phyloP scores from a whole-genome alignment of 140 eudicot species.

The Anethum foeniculum region DNA sequence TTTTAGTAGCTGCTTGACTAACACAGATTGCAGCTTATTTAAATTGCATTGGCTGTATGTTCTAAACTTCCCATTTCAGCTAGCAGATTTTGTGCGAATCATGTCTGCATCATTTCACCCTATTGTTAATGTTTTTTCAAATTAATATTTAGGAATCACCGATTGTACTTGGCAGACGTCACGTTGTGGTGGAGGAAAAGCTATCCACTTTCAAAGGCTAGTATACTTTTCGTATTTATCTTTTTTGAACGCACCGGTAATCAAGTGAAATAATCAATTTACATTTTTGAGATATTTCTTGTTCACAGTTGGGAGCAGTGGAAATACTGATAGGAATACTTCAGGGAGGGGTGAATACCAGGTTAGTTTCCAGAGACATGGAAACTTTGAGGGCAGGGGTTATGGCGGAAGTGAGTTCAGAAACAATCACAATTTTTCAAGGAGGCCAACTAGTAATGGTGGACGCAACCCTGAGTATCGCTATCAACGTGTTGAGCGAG shows the following conservation, averaged over 20 bases:
- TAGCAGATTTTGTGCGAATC: background rate
- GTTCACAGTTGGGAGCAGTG: slow-evolving; percentile 52
- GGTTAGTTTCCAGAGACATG: slow-evolving; percentile 46
- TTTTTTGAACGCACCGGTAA: background rate
- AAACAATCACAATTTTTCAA: background rate
- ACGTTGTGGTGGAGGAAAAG: slow-evolving; percentile 63
- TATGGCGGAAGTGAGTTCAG: slow-evolving; percentile 44
- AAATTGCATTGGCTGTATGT: background rate
- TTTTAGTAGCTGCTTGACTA: background rate
- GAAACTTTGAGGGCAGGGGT: slow-evolving; percentile 44
- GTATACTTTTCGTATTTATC: background rate
- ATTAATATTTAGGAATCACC: slow-evolving; percentile 64
- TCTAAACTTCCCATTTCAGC: background rate
- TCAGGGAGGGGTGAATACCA: slow-evolving; percentile 48
- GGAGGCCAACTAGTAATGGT: slow-evolving; percentile 37
- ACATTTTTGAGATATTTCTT: background rate
- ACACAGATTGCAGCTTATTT: background rate
- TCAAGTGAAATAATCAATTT: background rate
- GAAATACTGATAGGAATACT: slow-evolving; percentile 38
- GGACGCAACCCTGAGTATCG: slow-evolving; percentile 29
- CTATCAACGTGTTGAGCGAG: slow-evolving; percentile 43
- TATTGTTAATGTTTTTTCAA: background rate
- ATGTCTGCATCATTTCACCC: background rate
- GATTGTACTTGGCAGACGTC: slow-evolving; percentile 46
- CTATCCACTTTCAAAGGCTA: slow-evolving; percentile 68